These are phyloP conservation scores for Saturnispora mendoncae DNA, from an alignment of 805 yeast genomes.

Conservation along the genomic window DNA sequence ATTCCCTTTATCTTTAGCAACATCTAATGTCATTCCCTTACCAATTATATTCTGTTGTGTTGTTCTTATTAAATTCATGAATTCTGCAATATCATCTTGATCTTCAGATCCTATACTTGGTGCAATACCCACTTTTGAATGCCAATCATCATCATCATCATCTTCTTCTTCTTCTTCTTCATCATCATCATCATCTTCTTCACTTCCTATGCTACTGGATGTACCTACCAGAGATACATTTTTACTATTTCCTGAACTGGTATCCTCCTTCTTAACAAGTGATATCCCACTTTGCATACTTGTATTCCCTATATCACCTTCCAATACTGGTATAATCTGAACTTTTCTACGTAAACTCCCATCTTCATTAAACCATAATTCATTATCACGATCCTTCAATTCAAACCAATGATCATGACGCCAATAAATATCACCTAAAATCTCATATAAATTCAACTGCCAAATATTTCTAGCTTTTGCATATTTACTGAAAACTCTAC, in stretches of 20 bases:
- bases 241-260: too few relatives aligned
- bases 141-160: not conserved
- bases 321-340: not conserved
- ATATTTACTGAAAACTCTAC: slow-evolving; percentile 48
- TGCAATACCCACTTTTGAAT: too few relatives aligned
- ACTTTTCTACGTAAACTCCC: not conserved
- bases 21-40: slow-evolving; percentile 2
- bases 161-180: too few relatives aligned
- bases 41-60: not conserved
- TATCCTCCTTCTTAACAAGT: too few relatives aligned
- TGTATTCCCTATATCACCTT: not conserved
- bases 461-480: slow-evolving; percentile 42
- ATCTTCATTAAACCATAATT: slow-evolving; percentile 37
- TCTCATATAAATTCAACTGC: slow-evolving; percentile 58
- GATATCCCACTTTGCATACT: too few relatives aligned
- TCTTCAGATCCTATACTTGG: too few relatives aligned
- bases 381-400: slow-evolving; percentile 36
- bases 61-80: slow-evolving; percentile 4
- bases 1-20: not conserved
- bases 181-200: too few relatives aligned
- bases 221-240: too few relatives aligned
- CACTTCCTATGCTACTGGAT: too few relatives aligned
- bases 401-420: slow-evolving; percentile 44
- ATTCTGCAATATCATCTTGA: slow-evolving; percentile 4
- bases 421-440: slow-evolving; percentile 51